Conservation (phyloP, 1,284 basidiomycete genomes). For the Phenoliferia sp. region DNA sequence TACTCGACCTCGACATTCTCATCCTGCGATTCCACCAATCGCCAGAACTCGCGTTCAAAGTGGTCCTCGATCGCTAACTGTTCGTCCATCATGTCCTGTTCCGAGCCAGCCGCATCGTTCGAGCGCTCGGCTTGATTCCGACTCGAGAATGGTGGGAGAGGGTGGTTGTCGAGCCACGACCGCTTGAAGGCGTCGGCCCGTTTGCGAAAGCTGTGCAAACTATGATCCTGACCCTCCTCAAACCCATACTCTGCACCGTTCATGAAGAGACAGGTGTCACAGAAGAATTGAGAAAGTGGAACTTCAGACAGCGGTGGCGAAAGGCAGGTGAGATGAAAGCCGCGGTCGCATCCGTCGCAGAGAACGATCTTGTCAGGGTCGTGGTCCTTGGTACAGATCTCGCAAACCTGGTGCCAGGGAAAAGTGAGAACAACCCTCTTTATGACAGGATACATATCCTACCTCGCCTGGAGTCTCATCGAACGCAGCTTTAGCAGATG, state of each 20-base stretch:
- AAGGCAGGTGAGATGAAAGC: conserved; percentile 95
- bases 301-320: conserved; percentile 79
- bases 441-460: not conserved
- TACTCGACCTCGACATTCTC: conserved; percentile 99
- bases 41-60: conserved; percentile 95
- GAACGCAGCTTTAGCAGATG: not conserved
- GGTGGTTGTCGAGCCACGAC: conserved; percentile 79
- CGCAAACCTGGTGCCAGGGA: conserved; percentile 61
- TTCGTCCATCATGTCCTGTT: conserved; percentile 25
- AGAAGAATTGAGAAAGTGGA: conserved; percentile 94
- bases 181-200: conserved; percentile 83
- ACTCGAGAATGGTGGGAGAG: conserved; percentile 46
- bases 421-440: not conserved
- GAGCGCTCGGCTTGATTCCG: conserved; percentile 15
- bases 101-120: not conserved
- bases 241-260: conserved; percentile 99
- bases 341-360: conserved; percentile 95
- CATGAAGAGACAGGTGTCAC: conserved; percentile 83
- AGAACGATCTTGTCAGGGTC: conserved; percentile 74
- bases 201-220: conserved; percentile 83
- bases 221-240: conserved; percentile 96
- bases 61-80: conserved; percentile 57
- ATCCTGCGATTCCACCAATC: conserved; percentile 77
- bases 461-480: conserved; percentile 21
- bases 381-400: conserved; percentile 55